Evolutionary conservation across 2,329 filamentous ascomycete species (phyloP), one percentile per base, ranked within the genome.

Genomic region (Epichloe sp.): DNA sequence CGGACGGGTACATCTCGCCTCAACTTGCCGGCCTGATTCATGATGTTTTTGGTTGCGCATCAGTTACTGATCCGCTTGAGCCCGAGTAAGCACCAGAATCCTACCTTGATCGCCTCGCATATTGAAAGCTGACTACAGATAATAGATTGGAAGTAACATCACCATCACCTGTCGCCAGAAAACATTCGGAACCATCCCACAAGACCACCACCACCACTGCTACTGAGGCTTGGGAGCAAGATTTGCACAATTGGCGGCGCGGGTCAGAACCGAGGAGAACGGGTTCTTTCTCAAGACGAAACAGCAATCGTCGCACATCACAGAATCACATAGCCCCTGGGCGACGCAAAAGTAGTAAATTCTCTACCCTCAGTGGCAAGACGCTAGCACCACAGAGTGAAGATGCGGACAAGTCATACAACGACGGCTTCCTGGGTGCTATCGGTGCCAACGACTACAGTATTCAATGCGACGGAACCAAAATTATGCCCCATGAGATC

Each of bases 391-490:
- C 42, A 72, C 73, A 41, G 72, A 76, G 50, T 65, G 73, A 56
- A 72, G 72, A 4, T 14, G 42, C 15, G 6, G 42, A 26, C 23
- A 70, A 73, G 49, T 60, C 74, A 37, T 73, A 75, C 54, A 53
- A 60, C 1, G 67, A 72, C 8, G 69, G 71, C 36, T 75, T 69
- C 56, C 63, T 76, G 1, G 73, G 68, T 59, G 69, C 75, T 55
- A 76, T 71, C 4, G 72, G 73, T 12, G 65, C 72, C n/a, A 73
- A 65, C 57, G 76, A 76, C 55, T 73, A 76, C 50, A 69, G 75
- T 53, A 75, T 76, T 60, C 75, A 76, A 57, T 68, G 73, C 19
- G 74, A 73, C 44, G 73, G 73, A 31, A 73, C 76, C 58, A 68
- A 75, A 34, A 76, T 77, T 50, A 74, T 70, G 7, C 74, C 74